phyloP scores from a whole-genome alignment of 2,329 filamentous ascomycete species.

The Cordyceps fumosorosea region DNA sequence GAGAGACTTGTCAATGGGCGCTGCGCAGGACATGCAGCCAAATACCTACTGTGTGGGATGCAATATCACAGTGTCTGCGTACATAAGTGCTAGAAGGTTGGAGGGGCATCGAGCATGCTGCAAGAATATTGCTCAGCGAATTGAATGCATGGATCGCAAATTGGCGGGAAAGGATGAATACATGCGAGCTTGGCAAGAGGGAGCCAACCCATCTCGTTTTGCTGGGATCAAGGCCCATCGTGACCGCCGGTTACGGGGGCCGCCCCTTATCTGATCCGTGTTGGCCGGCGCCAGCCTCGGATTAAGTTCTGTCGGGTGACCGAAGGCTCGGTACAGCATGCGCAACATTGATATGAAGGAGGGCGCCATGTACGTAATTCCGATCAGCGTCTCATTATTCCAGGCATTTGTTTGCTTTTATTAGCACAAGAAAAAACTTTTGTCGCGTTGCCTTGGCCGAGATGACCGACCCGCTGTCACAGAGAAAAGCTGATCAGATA shows the following conservation, averaged over 20 bases:
- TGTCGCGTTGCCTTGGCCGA: neutral
- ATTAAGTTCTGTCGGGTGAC: neutral
- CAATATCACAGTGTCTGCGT: neutral
- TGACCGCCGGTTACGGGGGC: neutral
- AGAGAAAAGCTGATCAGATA: constrained; percentile 7
- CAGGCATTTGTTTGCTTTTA: neutral
- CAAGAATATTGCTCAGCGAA: neutral
- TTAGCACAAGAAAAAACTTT: neutral
- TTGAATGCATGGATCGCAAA: neutral
- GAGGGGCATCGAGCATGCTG: neutral
- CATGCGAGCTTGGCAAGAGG: neutral
- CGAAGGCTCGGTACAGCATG: neutral
- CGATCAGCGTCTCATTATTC: neutral
- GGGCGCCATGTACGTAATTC: neutral
- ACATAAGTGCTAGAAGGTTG: neutral
- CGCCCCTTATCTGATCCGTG: constrained; percentile 14
- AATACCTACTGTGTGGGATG: neutral
- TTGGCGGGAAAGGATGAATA: neutral
- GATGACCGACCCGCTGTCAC: neutral
- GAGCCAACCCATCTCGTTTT: neutral
- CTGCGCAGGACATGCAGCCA: neutral
- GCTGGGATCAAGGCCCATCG: neutral
- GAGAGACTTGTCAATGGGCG: neutral
- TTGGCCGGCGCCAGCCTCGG: neutral
- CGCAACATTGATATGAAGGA: neutral